Percentiles rank a stretch among this genome's conserved stretches.
phyloP scores from a whole-genome alignment of 2,329 filamentous ascomycete species.

The Xylaria arbuscula region DNA sequence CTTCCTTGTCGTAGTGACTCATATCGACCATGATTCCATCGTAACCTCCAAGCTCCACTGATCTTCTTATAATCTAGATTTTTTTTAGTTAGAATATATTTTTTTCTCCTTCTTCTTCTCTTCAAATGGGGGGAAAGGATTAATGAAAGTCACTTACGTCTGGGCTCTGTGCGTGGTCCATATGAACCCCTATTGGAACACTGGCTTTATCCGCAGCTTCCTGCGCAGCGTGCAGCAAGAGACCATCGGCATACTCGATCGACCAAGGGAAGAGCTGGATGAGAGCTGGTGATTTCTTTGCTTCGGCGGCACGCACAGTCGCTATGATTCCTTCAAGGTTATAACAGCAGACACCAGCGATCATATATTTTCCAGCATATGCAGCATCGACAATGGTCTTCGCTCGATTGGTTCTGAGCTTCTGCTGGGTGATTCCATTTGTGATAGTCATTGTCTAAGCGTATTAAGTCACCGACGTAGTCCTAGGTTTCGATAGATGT shows the following conservation, averaged over 20 bases:
- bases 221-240: slow-evolving; percentile 11
- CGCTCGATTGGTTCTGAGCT: slow-evolving; percentile 11
- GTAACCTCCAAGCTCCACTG: slow-evolving; percentile 15
- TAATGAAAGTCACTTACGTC: background rate
- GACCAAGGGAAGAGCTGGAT: slow-evolving; percentile 24
- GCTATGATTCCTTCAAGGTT: slow-evolving; percentile 19
- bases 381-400: slow-evolving; percentile 15
- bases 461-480: background rate
- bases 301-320: slow-evolving; percentile 10
- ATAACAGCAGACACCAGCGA: slow-evolving; percentile 14
- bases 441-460: slow-evolving; percentile 5
- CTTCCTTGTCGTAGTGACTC: slow-evolving; percentile 16
- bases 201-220: slow-evolving; percentile 17
- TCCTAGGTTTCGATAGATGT: background rate
- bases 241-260: slow-evolving; percentile 7
- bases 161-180: slow-evolving; percentile 20
- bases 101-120: background rate
- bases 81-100: background rate
- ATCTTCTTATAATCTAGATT: slow-evolving; percentile 12
- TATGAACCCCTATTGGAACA: slow-evolving; percentile 21
- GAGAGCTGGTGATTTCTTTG: slow-evolving; percentile 17
- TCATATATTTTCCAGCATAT: slow-evolving; percentile 24
- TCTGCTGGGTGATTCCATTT: slow-evolving; percentile 7
- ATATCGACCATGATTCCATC: slow-evolving; percentile 25
- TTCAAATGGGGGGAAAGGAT: background rate